phyloP scores from a whole-genome alignment of 2,329 filamentous ascomycete species.

The Ascochyta rabiei region DNA sequence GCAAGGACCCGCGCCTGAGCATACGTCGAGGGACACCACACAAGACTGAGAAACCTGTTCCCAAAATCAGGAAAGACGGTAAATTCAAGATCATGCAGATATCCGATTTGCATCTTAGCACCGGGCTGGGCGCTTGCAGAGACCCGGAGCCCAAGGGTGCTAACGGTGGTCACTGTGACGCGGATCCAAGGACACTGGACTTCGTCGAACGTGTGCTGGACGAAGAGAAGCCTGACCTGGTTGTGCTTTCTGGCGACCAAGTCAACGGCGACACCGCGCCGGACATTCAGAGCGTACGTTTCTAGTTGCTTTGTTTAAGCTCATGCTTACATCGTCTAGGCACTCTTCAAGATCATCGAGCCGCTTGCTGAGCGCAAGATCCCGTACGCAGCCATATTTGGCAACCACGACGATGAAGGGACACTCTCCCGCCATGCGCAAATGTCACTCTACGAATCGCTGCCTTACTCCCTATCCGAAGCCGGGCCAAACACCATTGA shows the following conservation, averaged over 20 bases:
- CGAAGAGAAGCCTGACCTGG: constrained; percentile 90
- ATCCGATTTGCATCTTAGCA: constrained; percentile 92
- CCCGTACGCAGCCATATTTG: constrained; percentile 92
- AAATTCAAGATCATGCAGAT: constrained; percentile 98
- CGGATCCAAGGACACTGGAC: constrained; percentile 87
- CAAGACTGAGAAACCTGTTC: constrained; percentile 70
- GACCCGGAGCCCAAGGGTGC: constrained; percentile 79
- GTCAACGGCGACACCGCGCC: constrained; percentile 92
- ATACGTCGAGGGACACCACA: constrained; percentile 73
- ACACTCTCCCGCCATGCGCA: constrained; percentile 76
- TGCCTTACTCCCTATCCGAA: constrained; percentile 88
- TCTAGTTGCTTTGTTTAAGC: not conserved
- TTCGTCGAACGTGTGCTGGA: constrained; percentile 85
- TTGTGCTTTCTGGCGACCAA: constrained; percentile 91
- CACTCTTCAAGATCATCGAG: constrained; percentile 90
- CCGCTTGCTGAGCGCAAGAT: constrained; percentile 86
- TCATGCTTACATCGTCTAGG: constrained; percentile 53
- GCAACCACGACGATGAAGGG: constrained; percentile 95
- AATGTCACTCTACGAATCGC: constrained; percentile 83
- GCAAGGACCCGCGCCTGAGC: constrained; percentile 75
- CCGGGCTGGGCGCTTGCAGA: constrained; percentile 82
- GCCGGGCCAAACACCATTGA: constrained; percentile 83
- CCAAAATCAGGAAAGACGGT: constrained; percentile 83
- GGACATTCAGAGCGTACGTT: constrained; percentile 80
- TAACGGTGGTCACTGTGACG: constrained; percentile 81